Evolutionary conservation across 257 asterid species (phyloP).

Genomic region (Eustoma russellianum): DNA sequence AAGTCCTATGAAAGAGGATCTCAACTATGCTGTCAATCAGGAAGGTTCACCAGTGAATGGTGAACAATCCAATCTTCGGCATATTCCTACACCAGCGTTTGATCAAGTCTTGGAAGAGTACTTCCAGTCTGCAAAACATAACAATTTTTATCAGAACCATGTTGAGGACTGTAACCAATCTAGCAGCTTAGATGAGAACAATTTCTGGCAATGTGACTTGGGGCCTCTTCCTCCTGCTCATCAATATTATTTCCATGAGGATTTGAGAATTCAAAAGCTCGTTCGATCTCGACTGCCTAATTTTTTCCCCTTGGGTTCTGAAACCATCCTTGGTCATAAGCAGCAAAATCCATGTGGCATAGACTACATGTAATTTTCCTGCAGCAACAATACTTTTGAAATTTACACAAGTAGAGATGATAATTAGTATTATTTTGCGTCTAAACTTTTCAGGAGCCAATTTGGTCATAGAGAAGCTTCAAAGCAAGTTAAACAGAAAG

Average conservation of each 20-base stretch:
- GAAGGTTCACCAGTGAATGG: slow-evolving; percentile 20
- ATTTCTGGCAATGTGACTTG: slow-evolving; percentile 16
- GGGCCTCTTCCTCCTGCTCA: slow-evolving; percentile 48
- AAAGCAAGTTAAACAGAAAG: slow-evolving; percentile 19
- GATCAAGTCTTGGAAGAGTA: slow-evolving; percentile 76
- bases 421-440: background rate
- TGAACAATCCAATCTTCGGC: slow-evolving; percentile 15
- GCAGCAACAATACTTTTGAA: background rate
- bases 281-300: slow-evolving; percentile 66
- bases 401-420: background rate
- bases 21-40: slow-evolving; percentile 14
- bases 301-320: slow-evolving; percentile 67
- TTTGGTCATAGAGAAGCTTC: slow-evolving; percentile 38
- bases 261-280: slow-evolving; percentile 67
- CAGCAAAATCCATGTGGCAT: slow-evolving; percentile 38
- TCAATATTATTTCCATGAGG: slow-evolving; percentile 61
- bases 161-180: slow-evolving; percentile 14
- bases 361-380: slow-evolving; percentile 58
- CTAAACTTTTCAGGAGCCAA: slow-evolving; percentile 56
- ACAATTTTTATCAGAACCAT: slow-evolving; percentile 17
- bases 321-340: slow-evolving; percentile 32
- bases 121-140: slow-evolving; percentile 34
- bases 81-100: slow-evolving; percentile 69
- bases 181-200: slow-evolving; percentile 10
- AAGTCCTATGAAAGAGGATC: slow-evolving; percentile 28